Evolutionary conservation across 1,139 yeast genomes (phyloP).

Genomic region (Kurtzmaniella quercitrusa): DNA sequence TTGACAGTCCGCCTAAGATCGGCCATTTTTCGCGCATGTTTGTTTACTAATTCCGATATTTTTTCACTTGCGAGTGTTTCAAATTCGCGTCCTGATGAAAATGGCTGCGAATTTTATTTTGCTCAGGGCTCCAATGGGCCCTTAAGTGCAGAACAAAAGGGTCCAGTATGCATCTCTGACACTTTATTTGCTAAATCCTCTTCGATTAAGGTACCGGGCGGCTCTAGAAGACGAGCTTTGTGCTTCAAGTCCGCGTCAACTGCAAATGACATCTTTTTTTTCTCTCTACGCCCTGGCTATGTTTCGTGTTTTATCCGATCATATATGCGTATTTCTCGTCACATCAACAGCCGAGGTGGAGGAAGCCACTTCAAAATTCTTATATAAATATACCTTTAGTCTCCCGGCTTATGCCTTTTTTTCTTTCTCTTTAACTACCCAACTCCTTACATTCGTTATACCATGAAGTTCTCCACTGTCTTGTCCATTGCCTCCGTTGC

Average conservation of each 20-base stretch:
- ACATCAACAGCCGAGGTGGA: background rate
- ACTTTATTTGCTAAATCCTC: background rate
- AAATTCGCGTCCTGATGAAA: background rate
- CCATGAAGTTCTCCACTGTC: constrained; percentile 28
- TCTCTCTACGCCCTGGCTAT: background rate
- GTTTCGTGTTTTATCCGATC: constrained; percentile 1
- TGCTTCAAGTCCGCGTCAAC: background rate
- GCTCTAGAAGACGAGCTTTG: background rate
- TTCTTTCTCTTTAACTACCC: constrained; percentile 5
- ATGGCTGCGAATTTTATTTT: background rate
- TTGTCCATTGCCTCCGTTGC: constrained; percentile 29
- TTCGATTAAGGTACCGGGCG: background rate
- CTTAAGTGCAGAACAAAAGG: background rate
- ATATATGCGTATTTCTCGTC: background rate
- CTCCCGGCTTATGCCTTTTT: constrained; percentile 1
- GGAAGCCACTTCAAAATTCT: no score
- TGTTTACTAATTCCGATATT: background rate
- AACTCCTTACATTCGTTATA: constrained; percentile 10
- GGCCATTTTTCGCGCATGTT: background rate
- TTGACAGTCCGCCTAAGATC: background rate
- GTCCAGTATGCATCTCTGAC: background rate
- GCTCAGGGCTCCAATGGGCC: background rate
- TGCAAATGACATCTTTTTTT: no score
- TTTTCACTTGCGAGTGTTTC: background rate
- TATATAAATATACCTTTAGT: background rate